Conservation (phyloP, 2,329 filamentous ascomycete genomes). For the Ophiostoma perfectum region DNA sequence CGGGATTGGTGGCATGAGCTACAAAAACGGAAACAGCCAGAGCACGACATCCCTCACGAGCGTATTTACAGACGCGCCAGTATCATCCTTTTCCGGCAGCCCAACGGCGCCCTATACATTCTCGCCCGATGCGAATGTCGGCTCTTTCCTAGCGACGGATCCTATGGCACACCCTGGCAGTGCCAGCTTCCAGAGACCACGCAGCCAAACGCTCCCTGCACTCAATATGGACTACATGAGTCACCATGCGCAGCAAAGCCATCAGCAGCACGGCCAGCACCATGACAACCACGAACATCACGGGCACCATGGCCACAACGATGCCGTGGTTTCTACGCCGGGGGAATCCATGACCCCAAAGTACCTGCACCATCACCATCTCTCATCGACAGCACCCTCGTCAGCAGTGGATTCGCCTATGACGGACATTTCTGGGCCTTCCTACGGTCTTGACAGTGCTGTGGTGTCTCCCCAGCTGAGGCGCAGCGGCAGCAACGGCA, state of each 20-base stretch:
- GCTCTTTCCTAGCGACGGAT: slow-evolving; percentile 52
- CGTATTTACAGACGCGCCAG: slow-evolving; percentile 57
- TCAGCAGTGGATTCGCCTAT: slow-evolving; percentile 50
- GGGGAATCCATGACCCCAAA: slow-evolving; percentile 41
- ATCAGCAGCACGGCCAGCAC: slow-evolving; percentile 4
- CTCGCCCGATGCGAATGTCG: slow-evolving; percentile 65
- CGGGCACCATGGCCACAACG: not conserved
- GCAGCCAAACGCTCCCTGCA: slow-evolving; percentile 81
- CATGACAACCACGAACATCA: not conserved
- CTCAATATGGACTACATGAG: slow-evolving; percentile 57
- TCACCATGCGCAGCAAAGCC: slow-evolving; percentile 33
- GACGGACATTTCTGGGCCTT: slow-evolving; percentile 41
- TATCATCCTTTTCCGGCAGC: slow-evolving; percentile 65
- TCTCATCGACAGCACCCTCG: slow-evolving; percentile 44
- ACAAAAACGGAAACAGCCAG: slow-evolving; percentile 48
- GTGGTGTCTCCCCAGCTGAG: slow-evolving; percentile 43
- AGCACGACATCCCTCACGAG: slow-evolving; percentile 57
- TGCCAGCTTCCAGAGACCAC: slow-evolving; percentile 64
- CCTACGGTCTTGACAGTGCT: slow-evolving; percentile 37
- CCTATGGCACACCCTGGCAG: slow-evolving; percentile 36
- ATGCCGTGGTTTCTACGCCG: not conserved
- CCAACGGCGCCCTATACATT: slow-evolving; percentile 70
- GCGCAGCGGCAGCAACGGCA: slow-evolving; percentile 48
- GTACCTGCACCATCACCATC: slow-evolving; percentile 52
- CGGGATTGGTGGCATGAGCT: slow-evolving; percentile 34